phyloP scores from a whole-genome alignment of 345 rosid genomes.

The Acer negundo region DNA sequence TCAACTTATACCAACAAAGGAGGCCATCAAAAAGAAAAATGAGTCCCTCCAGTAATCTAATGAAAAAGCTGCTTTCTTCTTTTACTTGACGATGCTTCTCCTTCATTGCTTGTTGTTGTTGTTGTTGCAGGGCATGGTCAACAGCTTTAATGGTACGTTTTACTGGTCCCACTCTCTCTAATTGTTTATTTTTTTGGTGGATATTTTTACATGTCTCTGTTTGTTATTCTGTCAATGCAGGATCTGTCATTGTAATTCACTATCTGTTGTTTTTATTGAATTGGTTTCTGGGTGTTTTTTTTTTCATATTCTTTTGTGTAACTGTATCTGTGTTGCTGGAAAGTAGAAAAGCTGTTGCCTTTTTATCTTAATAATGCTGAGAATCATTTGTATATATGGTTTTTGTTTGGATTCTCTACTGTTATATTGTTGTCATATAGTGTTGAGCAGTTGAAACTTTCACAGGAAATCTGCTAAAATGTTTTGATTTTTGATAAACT shows the following conservation, averaged over 20 bases:
- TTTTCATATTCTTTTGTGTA: neutral
- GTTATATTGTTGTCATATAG: neutral
- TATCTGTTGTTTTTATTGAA: neutral
- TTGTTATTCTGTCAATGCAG: constrained; percentile 12
- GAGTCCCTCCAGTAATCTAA: neutral
- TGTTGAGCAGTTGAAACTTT: neutral
- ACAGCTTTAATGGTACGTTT: constrained; percentile 31
- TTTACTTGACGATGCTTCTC: constrained; percentile 16
- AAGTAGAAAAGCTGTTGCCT: neutral
- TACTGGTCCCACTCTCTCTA: neutral
- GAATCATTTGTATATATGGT: neutral
- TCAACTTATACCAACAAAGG: constrained; percentile 20
- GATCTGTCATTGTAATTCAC: constrained; percentile 20
- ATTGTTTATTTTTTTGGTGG: neutral
- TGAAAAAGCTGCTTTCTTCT: constrained; percentile 1
- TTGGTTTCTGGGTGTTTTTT: neutral
- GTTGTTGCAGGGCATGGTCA: constrained; percentile 17
- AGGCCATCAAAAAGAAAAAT: neutral
- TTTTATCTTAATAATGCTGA: neutral
- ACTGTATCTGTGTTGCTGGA: neutral
- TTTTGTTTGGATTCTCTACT: no score
- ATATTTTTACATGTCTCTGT: neutral
- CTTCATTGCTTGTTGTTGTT: neutral
- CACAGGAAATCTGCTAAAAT: neutral
- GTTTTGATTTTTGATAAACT: neutral